These are phyloP conservation scores for Pluteus cervinus DNA, from an alignment of 768 basidiomycete species.

Conservation along the genomic window DNA sequence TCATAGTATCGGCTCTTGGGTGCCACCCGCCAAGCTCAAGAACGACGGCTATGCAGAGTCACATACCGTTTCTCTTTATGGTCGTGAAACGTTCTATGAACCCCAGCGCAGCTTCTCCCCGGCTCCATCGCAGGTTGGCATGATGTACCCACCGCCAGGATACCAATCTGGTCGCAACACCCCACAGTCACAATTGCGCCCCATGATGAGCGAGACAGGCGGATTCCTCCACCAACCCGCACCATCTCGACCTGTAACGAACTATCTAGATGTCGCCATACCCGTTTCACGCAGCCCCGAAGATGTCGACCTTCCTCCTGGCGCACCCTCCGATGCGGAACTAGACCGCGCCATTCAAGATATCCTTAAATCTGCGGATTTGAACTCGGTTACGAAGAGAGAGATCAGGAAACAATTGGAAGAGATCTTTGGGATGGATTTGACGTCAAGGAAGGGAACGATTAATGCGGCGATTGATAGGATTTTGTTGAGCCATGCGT, in stretches of 20 bases:
- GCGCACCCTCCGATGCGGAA: conserved; percentile 58
- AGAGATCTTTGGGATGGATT: conserved; percentile 71
- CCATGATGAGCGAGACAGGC: no score
- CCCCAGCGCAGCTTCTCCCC: conserved; percentile 69
- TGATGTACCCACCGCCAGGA: conserved; percentile 57
- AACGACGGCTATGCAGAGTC: conserved; percentile 77
- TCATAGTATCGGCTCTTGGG: conserved; percentile 92
- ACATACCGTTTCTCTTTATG: conserved; percentile 74
- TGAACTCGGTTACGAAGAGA: conserved; percentile 90
- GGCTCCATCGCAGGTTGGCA: conserved; percentile 60
- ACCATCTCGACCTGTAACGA: conserved; percentile 67
- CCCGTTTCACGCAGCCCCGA: conserved; percentile 46
- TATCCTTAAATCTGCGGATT: conserved; percentile 71
- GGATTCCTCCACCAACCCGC: conserved; percentile 56
- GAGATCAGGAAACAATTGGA: conserved; percentile 83
- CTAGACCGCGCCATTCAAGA: conserved; percentile 72
- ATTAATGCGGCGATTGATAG: conserved; percentile 81
- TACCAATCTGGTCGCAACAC: conserved; percentile 78
- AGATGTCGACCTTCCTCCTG: conserved; percentile 36
- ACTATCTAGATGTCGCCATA: conserved; percentile 71
- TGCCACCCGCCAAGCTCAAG: conserved; percentile 66
- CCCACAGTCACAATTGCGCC: conserved; percentile 45
- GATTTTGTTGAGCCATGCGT: conserved; percentile 49
- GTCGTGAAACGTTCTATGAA: conserved; percentile 85
- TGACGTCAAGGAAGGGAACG: conserved; percentile 60